Evolutionary conservation across 2,329 filamentous ascomycete genomes (phyloP).

Genomic region (Ceratocystis lukuohia): DNA sequence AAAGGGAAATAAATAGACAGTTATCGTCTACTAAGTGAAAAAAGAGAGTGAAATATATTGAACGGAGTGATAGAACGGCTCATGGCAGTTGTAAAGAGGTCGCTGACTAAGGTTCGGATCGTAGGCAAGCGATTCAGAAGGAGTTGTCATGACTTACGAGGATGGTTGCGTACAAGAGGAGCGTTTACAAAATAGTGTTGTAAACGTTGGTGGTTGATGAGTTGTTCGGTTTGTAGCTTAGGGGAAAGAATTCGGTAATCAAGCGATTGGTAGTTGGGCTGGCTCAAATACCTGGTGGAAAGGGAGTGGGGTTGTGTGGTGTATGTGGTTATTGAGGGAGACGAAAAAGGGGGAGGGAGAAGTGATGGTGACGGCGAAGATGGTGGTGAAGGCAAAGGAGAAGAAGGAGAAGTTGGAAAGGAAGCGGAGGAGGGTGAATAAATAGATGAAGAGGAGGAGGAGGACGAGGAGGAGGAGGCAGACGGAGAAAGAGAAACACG

Average conservation of each 20-base stretch:
- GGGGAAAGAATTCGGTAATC: conserved; percentile 7
- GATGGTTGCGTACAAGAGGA: background rate
- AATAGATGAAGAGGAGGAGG: background rate
- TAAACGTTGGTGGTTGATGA: conserved; percentile 10
- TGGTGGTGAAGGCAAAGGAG: background rate
- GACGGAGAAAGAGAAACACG: background rate
- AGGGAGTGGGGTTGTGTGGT: conserved; percentile 9
- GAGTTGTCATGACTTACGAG: background rate
- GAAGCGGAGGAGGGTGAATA: background rate
- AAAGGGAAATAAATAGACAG: no score
- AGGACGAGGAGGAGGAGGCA: background rate
- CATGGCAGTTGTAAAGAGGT: no score
- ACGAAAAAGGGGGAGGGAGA: background rate
- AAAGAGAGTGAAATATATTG: no score
- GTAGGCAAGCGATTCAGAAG: background rate
- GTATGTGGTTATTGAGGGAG: conserved; percentile 13
- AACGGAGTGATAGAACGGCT: no score
- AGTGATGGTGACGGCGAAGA: background rate
- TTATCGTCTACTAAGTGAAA: no score
- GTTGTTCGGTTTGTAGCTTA: background rate
- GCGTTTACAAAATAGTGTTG: conserved; percentile 12
- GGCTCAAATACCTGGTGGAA: background rate
- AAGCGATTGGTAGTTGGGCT: background rate
- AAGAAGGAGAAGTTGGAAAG: background rate
- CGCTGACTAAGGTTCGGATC: no score